Evolutionary conservation across 176 grass and related monocot genomes (phyloP), one percentile per base, ranked within the genome.

Genomic region (Guadua angustifolia): DNA sequence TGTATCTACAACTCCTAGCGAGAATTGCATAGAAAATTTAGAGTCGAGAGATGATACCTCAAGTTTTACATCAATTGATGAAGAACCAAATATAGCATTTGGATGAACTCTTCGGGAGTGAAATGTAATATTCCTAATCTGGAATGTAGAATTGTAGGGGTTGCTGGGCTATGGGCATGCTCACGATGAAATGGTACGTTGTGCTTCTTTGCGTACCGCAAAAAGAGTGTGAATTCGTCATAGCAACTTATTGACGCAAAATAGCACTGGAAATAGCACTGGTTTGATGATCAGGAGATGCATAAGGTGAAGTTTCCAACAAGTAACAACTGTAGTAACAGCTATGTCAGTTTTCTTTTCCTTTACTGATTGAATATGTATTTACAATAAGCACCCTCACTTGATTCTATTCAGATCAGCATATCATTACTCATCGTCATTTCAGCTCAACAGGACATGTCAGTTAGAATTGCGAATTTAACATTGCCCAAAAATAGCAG

Each of bases 161-260:
- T 44, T 44, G 36, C 35, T 50, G 38, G 71, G 45, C 45, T 66
- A 57, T 63, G 42, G 38, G 42, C 69, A 35, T 22, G 24, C 53
- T 60, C 44, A 39, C 32, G 61, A 40, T 84, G 60, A 43, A 45
- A 66, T 43, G 38, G 60, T 32, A 59, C n/a, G n/a, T n/a, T n/a
- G 33, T 24, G 33, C 69, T 18, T 5, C 45, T 71, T 71, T 57
- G 24, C 26, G 11, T 44, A 9, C 40, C 59, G 51, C 9, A 71
- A 17, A 63, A 71, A 39, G 10, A 69, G 14, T 5, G 50, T 13
- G 14, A 3, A 58, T 81, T 40, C n/a, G 3, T 17, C 19, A 47
- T 57, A 11, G 3, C 49, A 69, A 69, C 36, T 69, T 77, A n/a
- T 10, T 47, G 63, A 46, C 9, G 57, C 21, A 69, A 44, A 36